A percentile compares a stretch with the other conserved stretches of the same genome.
phyloP scores from a whole-genome alignment of 2,329 filamentous ascomycete species.

The Thelonectria discophora region DNA sequence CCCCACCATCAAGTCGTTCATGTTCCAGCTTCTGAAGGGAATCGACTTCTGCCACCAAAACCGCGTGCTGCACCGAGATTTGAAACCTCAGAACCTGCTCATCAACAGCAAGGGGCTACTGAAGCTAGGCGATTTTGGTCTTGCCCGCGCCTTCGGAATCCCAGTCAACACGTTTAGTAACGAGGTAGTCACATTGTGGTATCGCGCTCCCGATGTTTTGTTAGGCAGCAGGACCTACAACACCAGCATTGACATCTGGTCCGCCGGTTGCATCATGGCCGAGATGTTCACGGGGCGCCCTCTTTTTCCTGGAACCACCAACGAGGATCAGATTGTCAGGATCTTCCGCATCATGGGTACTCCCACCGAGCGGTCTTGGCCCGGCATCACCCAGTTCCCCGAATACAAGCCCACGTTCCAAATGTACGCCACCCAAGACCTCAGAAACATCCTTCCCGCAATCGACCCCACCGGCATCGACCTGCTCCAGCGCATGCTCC shows the following conservation, averaged over 20 bases:
- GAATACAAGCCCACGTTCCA: constrained; percentile 97
- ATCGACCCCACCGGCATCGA: constrained; percentile 90
- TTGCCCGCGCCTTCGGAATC: constrained; percentile 94
- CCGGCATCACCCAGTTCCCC: constrained; percentile 92
- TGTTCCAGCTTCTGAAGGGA: constrained; percentile 95
- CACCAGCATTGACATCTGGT: constrained; percentile 99
- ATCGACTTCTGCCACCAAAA: constrained; percentile 99
- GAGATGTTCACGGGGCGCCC: constrained; percentile 98
- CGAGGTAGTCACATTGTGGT: constrained; percentile 97
- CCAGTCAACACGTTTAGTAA: constrained; percentile 98
- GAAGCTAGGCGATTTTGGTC: constrained; percentile 93
- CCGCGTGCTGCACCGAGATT: constrained; percentile 90
- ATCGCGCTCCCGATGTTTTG: constrained; percentile 94
- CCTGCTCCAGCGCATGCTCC: constrained; percentile 88
- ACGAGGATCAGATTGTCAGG: constrained; percentile 95
- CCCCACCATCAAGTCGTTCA: constrained; percentile 95
- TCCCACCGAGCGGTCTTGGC: constrained; percentile 94
- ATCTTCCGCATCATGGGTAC: constrained; percentile 99
- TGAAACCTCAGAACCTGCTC: constrained; percentile 95
- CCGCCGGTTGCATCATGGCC: constrained; percentile 98
- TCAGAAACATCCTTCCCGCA: constrained; percentile 86
- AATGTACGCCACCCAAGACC: constrained; percentile 91
- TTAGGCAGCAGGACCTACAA: constrained; percentile 96
- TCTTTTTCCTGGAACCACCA: constrained; percentile 95
- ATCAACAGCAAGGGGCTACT: constrained; percentile 92